Conservation (phyloP, 1,284 basidiomycete species). For the Ustilago sp. region DNA sequence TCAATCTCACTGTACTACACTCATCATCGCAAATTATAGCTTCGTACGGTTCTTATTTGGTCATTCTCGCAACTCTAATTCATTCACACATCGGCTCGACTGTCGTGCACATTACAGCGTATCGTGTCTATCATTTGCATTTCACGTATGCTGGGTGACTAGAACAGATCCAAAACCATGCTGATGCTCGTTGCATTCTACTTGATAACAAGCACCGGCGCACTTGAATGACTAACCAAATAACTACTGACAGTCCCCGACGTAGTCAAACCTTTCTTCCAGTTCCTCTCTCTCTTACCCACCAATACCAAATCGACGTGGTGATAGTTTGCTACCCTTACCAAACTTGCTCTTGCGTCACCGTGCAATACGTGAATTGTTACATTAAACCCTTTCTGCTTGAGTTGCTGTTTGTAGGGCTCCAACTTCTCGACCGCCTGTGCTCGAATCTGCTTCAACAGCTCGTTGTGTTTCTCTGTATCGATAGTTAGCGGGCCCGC, state of each 20-base stretch:
- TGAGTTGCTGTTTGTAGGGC: constrained; percentile 63
- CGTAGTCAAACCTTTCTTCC: constrained; percentile 52
- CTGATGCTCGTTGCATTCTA: constrained; percentile 17
- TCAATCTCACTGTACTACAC: not conserved
- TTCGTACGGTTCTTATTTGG: not conserved
- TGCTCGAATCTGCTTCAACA: constrained; percentile 59
- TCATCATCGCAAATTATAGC: too few relatives aligned
- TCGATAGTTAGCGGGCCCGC: constrained; percentile 66
- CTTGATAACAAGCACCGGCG: constrained; percentile 67
- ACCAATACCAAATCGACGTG: constrained; percentile 57
- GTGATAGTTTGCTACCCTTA: constrained; percentile 62
- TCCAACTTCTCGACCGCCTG: constrained; percentile 63
- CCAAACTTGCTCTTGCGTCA: constrained; percentile 55
- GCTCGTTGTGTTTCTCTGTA: constrained; percentile 63
- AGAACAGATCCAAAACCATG: not conserved
- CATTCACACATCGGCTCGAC: not conserved
- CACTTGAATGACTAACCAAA: constrained; percentile 60
- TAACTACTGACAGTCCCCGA: constrained; percentile 60
- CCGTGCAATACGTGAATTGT: constrained; percentile 67
- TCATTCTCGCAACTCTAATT: not conserved
- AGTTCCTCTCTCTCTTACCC: constrained; percentile 56
- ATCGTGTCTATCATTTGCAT: not conserved
- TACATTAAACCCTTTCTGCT: constrained; percentile 57
- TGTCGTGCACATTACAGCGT: too few relatives aligned
- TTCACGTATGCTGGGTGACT: not conserved